Evolutionary conservation across 495 filamentous ascomycete species (phyloP), one percentile per base, ranked within the genome.

Genomic region (Xylaria nigripes): DNA sequence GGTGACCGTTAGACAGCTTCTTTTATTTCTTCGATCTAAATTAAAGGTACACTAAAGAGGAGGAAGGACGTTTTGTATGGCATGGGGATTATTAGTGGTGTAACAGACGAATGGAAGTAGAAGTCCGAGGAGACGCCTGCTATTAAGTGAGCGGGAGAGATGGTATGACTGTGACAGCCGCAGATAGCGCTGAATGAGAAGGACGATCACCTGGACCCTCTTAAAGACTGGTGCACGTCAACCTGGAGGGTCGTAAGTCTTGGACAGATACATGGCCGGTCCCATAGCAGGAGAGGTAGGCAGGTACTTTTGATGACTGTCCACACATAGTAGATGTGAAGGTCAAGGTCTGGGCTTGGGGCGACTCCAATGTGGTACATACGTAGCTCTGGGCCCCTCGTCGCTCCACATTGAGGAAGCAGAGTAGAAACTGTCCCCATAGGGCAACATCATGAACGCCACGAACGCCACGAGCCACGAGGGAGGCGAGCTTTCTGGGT

Each of bases 301-400:
- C 21, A 38, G 34, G 46, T 55, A 55, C 53, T 41, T 55, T 50
- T 43, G 44, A 19, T 46, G 16, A 18, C 50, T 34, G 36, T 34
- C 47, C 46, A 43, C 36, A n/a, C n/a, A n/a, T n/a, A n/a, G n/a
- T n/a, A 55, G 45, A 55, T 46, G 53, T 55, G 34, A 55, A 55
- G 38, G 53, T 55, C 53, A 55, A 55, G 46, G 51, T 46, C 53
- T 55, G 46, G 46, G 46, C 44, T 55, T 55, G 51, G 45, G 30
- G 34, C 9, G 45, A 48, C 41, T 45, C 52, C 45, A 49, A 55
- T 48, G 45, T 22, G 53, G 53, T 45, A 46, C 36, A 18, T 40
- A 40, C 36, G n/a, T 40, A 46, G 36, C 46, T 48, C 36, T 46
- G 48, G 53, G 25, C 13, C 25, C 38, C 46, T 55, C 53, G 53